Evolutionary conservation across 495 filamentous ascomycete species (phyloP), one percentile per base, ranked within the genome.

Genomic region (Aspergillus homomorphus): DNA sequence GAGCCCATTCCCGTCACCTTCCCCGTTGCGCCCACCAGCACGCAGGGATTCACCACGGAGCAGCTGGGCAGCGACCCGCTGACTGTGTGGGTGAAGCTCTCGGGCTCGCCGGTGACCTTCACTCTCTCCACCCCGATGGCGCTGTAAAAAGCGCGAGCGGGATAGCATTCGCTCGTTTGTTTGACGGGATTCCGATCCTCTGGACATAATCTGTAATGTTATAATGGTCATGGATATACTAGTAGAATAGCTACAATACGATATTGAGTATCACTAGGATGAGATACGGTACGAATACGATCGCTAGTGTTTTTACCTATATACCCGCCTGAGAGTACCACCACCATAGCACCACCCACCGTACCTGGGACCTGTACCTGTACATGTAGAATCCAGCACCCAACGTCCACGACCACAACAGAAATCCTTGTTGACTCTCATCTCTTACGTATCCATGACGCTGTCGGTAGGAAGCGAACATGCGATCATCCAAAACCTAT

Each of bases 41-140:
- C 73, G 20, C 73, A 72, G 28, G 75, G 78, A 33, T 77, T 73
- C 49, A 74, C 71, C 3, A 77, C 74, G 22, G 84, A 87, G 66
- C 70, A 85, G 69, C 52, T 85, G 5, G 84, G 84, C 5, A 74
- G 55, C 33, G 84, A 87, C 62, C 83, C 84, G 15, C 63, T 80
- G 42, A 87, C 84, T 4, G 77, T 85, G 33, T 87, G 82, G 84
- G 79, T 78, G 15, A 67, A 72, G 41, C 69, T 87, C 51, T 69
- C 76, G 23, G 84, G 84, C 28, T 73, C 77, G 0, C 71, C 83
- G 0, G 75, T 81, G 2, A 79, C 74, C 0, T 80, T 84, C 61
- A 78, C 69, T 33, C 73, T 87, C 10, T 68, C 72, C 4, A 74
- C 71, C 15, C 72, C 81, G 9, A 74, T 84, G 62, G 43, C 74